phyloP scores from a whole-genome alignment of 176 grass and related monocot genomes.

The Oryza longistaminata region DNA sequence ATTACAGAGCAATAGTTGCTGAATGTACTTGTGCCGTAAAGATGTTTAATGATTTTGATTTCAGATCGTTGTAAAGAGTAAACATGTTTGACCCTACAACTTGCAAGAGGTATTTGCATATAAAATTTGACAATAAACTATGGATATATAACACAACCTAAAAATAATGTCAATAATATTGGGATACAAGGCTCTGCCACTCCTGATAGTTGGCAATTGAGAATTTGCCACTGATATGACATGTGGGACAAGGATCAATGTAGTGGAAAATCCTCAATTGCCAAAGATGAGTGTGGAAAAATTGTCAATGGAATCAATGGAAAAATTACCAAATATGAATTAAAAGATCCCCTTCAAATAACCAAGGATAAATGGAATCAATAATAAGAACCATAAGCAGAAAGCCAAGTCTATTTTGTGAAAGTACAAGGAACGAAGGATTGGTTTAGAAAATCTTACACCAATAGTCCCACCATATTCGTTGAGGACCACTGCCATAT shows the following conservation, averaged over 20 bases:
- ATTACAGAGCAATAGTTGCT: not conserved
- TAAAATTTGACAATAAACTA: not conserved
- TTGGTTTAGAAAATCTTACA: constrained; percentile 58
- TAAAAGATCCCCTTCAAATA: not conserved
- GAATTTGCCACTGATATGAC: not conserved
- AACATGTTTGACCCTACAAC: not conserved
- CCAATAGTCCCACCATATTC: constrained; percentile 99
- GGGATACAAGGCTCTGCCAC: not conserved
- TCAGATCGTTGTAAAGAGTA: not conserved
- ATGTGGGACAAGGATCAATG: not conserved
- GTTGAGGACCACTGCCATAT: constrained; percentile 98
- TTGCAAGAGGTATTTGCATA: not conserved
- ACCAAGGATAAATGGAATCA: not conserved
- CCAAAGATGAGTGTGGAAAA: not conserved
- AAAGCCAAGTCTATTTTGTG: not conserved
- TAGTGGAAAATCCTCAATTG: not conserved
- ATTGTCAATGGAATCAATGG: too few relatives aligned
- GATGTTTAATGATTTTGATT: constrained; percentile 7
- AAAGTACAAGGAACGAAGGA: constrained; percentile 34
- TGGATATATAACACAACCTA: not conserved
- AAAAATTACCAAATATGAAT: not conserved
- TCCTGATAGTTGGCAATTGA: not conserved
- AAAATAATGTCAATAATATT: not conserved
- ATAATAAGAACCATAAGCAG: not conserved
- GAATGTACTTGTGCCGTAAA: not conserved